A percentile compares a stretch with the other conserved stretches of the same genome.
phyloP scores from a whole-genome alignment of 2,329 filamentous ascomycete species.

The Juglanconis oblonga region DNA sequence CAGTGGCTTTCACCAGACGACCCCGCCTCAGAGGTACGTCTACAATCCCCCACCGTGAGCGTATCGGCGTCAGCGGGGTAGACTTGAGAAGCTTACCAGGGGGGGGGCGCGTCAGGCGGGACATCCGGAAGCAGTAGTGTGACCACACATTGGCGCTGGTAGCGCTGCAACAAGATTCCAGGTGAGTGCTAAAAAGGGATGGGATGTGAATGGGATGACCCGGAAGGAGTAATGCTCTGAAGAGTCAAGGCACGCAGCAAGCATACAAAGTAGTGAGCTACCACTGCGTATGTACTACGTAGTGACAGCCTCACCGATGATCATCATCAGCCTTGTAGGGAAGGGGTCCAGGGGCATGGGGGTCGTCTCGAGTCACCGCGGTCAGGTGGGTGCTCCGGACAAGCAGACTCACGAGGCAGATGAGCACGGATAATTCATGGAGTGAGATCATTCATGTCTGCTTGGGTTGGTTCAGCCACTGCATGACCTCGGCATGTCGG shows the following conservation, averaged over 20 bases:
- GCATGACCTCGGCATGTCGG: neutral
- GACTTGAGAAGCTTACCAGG: neutral
- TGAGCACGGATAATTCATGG: neutral
- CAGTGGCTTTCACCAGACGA: neutral
- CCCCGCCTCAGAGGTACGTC: neutral
- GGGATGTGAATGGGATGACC: neutral
- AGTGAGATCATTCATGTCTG: neutral
- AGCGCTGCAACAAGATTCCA: neutral
- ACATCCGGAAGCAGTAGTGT: neutral
- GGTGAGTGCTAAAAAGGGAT: neutral
- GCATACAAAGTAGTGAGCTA: too few species aligned
- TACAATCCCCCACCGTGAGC: too few species aligned
- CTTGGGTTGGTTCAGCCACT: too few species aligned
- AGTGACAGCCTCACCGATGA: neutral
- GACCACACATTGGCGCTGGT: neutral
- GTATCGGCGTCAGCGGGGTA: neutral
- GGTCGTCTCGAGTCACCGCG: too few species aligned
- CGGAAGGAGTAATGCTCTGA: neutral
- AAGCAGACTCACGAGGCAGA: neutral
- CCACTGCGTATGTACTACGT: too few species aligned
- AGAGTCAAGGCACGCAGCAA: too few species aligned
- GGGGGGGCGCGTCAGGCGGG: neutral
- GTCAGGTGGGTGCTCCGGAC: too few species aligned
- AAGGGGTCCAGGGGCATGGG: too few species aligned
- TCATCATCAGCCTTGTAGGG: neutral